Evolutionary conservation across 164 flowering plant genomes (phyloP).

Genomic region (Santalum album): DNA sequence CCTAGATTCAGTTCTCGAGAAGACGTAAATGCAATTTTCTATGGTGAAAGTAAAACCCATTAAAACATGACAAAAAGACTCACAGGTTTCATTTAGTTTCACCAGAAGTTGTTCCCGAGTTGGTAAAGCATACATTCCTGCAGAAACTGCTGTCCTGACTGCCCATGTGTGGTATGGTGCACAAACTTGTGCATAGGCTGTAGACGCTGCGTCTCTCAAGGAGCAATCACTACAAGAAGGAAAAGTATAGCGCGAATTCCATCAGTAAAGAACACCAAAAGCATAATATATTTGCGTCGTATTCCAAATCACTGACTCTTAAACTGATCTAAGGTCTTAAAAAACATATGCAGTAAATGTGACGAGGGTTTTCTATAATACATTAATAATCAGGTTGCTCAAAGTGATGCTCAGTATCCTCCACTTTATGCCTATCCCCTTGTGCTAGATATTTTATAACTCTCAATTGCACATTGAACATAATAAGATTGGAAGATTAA

Average conservation of each 20-base stretch:
- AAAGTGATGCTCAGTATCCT: too few relatives aligned
- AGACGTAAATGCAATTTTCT: not conserved
- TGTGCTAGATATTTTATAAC: too few relatives aligned
- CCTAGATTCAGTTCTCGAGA: not conserved
- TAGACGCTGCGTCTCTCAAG: conserved; percentile 69
- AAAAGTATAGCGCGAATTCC: too few relatives aligned
- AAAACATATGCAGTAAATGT: too few relatives aligned
- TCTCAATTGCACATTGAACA: too few relatives aligned
- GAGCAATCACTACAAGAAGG: conserved; percentile 38
- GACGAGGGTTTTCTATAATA: too few relatives aligned
- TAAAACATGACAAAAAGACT: conserved; percentile 11
- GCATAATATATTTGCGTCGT: not conserved
- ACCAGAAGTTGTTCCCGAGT: conserved; percentile 60
- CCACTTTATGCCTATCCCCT: too few relatives aligned
- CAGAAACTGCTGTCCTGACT: conserved; percentile 70
- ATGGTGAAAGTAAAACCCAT: not conserved
- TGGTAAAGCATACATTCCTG: conserved; percentile 92
- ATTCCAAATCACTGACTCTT: too few relatives aligned
- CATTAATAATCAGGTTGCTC: too few relatives aligned
- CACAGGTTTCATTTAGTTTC: conserved; percentile 74
- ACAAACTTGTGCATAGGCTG: conserved; percentile 73
- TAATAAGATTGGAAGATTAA: too few relatives aligned
- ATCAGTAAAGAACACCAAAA: too few relatives aligned
- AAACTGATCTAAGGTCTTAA: too few relatives aligned
- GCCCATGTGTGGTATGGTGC: conserved; percentile 91